Evolutionary conservation across 2,329 filamentous ascomycete species (phyloP), one percentile per base, ranked within the genome.

Genomic region (Clarireedia sp.): DNA sequence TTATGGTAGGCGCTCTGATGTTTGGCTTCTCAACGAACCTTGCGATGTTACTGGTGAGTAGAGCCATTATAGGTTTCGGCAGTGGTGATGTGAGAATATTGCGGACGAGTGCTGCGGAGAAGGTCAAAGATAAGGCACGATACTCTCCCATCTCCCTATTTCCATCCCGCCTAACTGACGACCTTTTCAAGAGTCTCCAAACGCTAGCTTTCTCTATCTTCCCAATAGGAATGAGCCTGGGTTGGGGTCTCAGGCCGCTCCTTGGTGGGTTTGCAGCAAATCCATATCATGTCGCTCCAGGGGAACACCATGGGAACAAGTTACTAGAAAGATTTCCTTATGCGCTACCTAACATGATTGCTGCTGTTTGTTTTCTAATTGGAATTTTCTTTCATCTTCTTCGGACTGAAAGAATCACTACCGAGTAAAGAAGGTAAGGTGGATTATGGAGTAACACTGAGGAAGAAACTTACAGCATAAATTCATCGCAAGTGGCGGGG

Each of bases 61-160:
- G 89, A 17, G 87, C 84, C 60, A 60, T 87, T n/a, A 85, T 85
- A 0, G 89, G 89, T 1, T 69, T 88, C 6, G 90, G 91, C 64
- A 83, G 84, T 2, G 88, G 87, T 2, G 89, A 89, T 64, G 78
- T 87, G 4, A 85, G 85, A 0, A 83, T 89, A 4, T 85, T 89
- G 82, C 73, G 85, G 56, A 88, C 85, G 3, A 85, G 88, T 78
- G 85, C 87, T 40, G 79, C 79, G 0, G 86, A 90, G 69, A 84
- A 46, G 43, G 53, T 41, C 23, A 12, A 41, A 41, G 47, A 46
- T 21, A 46, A 23, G 21, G 29, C 33, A 37, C 14, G 17, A 48
- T 14, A 33, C 2, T 33, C 29, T 14, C 29, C 29, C 29, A 24
- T 26, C 21, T 38, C 47, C 24, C 6, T 21, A 12, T 16, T 17